Base-by-base conservation (phyloP, 1,139 yeast genomes). In the Yamadazyma songkhlaensis region DNA sequence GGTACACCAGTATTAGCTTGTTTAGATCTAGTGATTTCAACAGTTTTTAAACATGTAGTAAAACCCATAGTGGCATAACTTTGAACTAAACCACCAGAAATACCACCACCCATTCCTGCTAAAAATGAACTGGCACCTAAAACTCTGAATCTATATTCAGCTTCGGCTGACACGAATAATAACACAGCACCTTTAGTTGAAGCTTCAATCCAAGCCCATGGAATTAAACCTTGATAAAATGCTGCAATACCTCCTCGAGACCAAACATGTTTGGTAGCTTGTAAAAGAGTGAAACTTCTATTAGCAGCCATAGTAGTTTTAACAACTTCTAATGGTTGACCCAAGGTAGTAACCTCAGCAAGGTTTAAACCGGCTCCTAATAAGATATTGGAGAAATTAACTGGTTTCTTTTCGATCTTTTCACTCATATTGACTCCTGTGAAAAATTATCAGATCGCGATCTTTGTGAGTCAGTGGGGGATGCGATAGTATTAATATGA, bases 171-270 rank as follows among this genome's bases (percentile, higher is more conserved):
- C 20, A 90, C 97, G 53, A 92, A 94, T 51, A 92, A 73, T 43
- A 92, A 72, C n/a, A 90, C 96, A 3, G 97, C 97, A 59, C 98
- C 98, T 62, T 92, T 92, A 32, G 98, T 92, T 15, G 96, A 85
- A n/a, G 97, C 98, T 64, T 92, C 98, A 51, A 92, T 85, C 97
- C 97, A 90, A 2, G 97, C 98, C 98, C 98, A 92, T 30, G 98
- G 98, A 47, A 92, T 90, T 60, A 92, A 74, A 20, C 98, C 98
- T 61, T 92, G 98, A 67, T 90, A 92, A 65, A 90, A 92, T 0
- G 97, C 98, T 22, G 78, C 60, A 17, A 84, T 53, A 37, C 97
- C 98, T 45, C 98, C 98, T 56, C 98, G 81, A 20, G 92, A 75
- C 92, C 95, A 88, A 42, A 92, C 92, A 36, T 81, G 73, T 45